Evolutionary conservation across 2,329 filamentous ascomycete genomes (phyloP).

Genomic region (Biscogniauxia sp.): DNA sequence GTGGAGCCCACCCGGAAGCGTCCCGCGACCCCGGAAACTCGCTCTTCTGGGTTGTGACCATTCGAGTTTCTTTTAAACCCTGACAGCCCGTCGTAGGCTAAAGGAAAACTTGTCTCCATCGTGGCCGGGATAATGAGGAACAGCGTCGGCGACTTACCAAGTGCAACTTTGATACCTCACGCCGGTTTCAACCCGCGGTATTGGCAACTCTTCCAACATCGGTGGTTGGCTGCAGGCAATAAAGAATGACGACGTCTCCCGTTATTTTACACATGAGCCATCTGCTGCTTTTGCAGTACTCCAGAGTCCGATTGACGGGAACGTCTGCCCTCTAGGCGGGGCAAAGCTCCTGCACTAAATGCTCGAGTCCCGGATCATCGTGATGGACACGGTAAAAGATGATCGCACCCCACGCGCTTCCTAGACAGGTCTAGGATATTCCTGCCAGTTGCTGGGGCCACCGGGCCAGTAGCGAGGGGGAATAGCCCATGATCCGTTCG

Average conservation of each 20-base stretch:
- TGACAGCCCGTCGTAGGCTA: conserved; percentile 7
- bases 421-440: not conserved
- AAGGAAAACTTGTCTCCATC: conserved; percentile 4
- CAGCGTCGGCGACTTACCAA: not conserved
- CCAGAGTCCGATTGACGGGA: not conserved
- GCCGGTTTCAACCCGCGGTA: not conserved
- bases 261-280: not conserved
- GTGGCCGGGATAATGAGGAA: conserved; percentile 2
- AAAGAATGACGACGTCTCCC: not conserved
- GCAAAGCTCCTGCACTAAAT: not conserved
- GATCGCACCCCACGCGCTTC: not conserved
- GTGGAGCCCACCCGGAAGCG: conserved; percentile 24
- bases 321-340: not conserved
- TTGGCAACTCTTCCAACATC: not conserved
- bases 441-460: not conserved
- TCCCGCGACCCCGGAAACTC: conserved; percentile 26
- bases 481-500: not conserved
- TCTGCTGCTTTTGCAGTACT: not conserved
- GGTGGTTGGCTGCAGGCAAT: not conserved
- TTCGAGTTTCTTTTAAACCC: conserved; percentile 10
- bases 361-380: conserved; percentile 2
- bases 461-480: not conserved
- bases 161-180: not conserved
- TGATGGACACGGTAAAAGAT: not conserved
- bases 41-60: conserved; percentile 16